Conservation (phyloP, 2,329 filamentous ascomycete genomes). For the Aspergillus flavus region DNA sequence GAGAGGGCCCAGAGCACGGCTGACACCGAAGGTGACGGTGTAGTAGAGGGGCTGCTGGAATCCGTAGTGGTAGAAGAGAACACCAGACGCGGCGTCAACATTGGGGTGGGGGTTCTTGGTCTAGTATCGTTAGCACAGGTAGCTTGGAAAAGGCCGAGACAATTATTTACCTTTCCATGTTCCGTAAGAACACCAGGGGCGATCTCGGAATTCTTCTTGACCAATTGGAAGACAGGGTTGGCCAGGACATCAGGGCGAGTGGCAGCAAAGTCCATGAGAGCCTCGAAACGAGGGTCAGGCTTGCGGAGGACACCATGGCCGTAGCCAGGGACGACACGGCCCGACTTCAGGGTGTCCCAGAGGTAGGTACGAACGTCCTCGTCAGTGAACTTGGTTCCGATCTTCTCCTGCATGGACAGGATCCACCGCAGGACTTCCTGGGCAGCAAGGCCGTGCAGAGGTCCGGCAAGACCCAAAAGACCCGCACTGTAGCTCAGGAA, state of each 20-base stretch:
- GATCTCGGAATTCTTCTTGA: conserved; percentile 89
- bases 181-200: conserved; percentile 87
- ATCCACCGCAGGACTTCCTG: conserved; percentile 98
- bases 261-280: conserved; percentile 92
- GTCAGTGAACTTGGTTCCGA: conserved; percentile 76
- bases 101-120: conserved; percentile 98
- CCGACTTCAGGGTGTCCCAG: conserved; percentile 90
- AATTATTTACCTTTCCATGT: conserved; percentile 73
- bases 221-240: conserved; percentile 90
- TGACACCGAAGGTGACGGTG: conserved; percentile 69
- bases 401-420: conserved; percentile 87
- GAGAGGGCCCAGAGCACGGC: conserved; percentile 76
- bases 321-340: conserved; percentile 91
- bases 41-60: conserved; percentile 98
- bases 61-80: conserved; percentile 97
- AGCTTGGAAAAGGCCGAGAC: conserved; percentile 1
- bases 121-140: conserved; percentile 37
- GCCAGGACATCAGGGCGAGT: conserved; percentile 80
- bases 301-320: conserved; percentile 95
- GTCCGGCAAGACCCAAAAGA: conserved; percentile 92
- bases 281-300: conserved; percentile 94
- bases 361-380: conserved; percentile 85
- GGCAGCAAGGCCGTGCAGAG: conserved; percentile 87
- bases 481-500: conserved; percentile 96
- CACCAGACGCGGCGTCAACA: conserved; percentile 89